Base-by-base conservation (phyloP, 495 filamentous ascomycete genomes). In the Beverwykella pulmonaria region DNA sequence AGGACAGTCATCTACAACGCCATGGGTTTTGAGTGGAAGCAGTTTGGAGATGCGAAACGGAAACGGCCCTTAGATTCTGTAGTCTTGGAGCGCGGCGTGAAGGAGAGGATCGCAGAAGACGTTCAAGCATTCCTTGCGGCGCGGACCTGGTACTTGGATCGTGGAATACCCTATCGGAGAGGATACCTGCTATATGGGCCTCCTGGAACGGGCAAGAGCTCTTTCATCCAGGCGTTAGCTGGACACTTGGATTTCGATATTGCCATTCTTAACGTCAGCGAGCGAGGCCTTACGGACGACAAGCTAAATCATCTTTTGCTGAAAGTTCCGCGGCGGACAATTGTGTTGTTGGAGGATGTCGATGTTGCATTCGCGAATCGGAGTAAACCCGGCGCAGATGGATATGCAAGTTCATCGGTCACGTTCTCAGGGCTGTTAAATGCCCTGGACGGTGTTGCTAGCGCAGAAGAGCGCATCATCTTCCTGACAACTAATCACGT, bases 401-500 rank as follows among this genome's bases (percentile, higher is more conserved):
- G 94, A 9, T 98, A 97, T 71, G 82, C 84, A 25, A 92, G 94
- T 32, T 88, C 88, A 5, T 97, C 92, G 25, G 94, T 98, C 49
- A 98, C 94, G 0, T 97, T 97, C 74, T 97, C 94, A 0, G 94
- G 94, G 0, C 75, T 98, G 54, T 77, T 98, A 62, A 98, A 98
- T 77, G 92, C 95, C 0, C 79, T 98, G 15, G 94, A 98, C 68
- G 94, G 94, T 0, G 88, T 97, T 8, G 92, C 93, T n/a, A 95
- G 93, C 62, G 91, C 92, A 1, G 94, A 98, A 71, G 92, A 98
- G 76, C 83, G 94, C 17, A 88, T 98, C 57, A 85, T 95, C 17
- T 94, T 98, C 75, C 83, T 98, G 54, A 98, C 94, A 5, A 98
- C 94, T 22, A 98, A 98, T 68, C 91, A 97, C 65, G 85, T 95